Base-by-base conservation (phyloP, 2,329 filamentous ascomycete genomes). In the Nannizziopsis arthrosporioides region DNA sequence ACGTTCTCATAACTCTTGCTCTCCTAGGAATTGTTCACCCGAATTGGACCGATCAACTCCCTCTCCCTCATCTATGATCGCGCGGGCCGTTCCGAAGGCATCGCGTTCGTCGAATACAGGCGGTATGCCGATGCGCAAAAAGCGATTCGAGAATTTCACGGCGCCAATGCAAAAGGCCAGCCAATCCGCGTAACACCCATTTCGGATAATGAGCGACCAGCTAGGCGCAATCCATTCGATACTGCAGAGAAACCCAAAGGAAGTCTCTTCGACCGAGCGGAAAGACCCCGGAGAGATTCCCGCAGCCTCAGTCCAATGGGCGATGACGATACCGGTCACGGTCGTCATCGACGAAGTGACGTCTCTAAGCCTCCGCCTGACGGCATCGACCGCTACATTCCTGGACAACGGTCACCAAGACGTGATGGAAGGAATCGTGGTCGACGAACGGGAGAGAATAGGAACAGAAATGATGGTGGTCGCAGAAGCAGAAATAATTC, bases 111-210 rank as follows among this genome's bases (percentile, higher is more conserved):
- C 42, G 89, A 83, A 7, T 94, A 93, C 67, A 76, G 81, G 56
- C 73, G 71, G 48, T 69, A 76, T 43, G 74, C 78, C 42, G 84
- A 94, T 63, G 89, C 89, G 8, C 71, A 75, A 57, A 73, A 77
- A 40, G 89, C 89, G 1, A 76, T 94, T 48, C 74, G 73, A 47
- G 83, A 94, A 58, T 95, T 84, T 61, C 82, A 95, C 61, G 86
- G 86, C 48, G 88, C 88, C 54, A 94, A 94, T 62, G 89, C 89
- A 49, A 89, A 92, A 57, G 83, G 84, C 42, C 85, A 90, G 67
- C 87, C 86, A 2, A 94, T 94, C 58, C 79, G 76, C 31, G 67
- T 94, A 49, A 77, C 77, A 0, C 70, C 90, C 30, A 63, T 90
- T 37, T 73, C 80, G n/a, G 69, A 60, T 67, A 37, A 56, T 48